These are phyloP conservation scores for Oryza glaberrima DNA, from an alignment of 176 grass and related monocot genomes.

Conservation along the genomic window DNA sequence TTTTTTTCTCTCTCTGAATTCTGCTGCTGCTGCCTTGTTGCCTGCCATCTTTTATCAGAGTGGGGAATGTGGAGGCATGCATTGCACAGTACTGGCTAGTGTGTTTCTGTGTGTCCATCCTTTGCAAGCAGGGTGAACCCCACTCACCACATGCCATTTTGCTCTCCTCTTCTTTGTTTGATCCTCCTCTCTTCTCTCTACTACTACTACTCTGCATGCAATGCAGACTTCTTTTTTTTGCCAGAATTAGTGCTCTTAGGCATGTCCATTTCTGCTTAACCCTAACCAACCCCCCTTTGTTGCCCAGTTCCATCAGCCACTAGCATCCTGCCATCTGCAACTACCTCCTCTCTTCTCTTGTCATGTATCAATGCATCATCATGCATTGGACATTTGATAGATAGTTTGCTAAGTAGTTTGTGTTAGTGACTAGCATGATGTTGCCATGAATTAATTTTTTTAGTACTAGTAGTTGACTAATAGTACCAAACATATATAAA, in stretches of 20 bases:
- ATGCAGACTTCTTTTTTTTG: constrained; percentile 36
- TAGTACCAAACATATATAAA: background rate
- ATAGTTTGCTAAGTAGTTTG: background rate
- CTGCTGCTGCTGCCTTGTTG: constrained; percentile 32
- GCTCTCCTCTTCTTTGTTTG: constrained; percentile 31
- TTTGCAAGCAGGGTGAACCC: constrained; percentile 54
- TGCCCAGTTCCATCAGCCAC: constrained; percentile 29
- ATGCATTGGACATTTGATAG: background rate
- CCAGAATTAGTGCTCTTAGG: constrained; percentile 63
- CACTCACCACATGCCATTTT: constrained; percentile 60
- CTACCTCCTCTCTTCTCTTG: constrained; percentile 30
- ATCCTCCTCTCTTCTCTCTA: background rate
- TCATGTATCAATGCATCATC: constrained; percentile 19
- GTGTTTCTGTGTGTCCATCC: constrained; percentile 50
- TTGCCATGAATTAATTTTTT: background rate
- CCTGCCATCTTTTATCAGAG: constrained; percentile 78
- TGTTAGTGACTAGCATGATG: background rate
- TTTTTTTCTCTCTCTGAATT: background rate
- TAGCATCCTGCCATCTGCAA: constrained; percentile 42
- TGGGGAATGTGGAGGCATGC: constrained; percentile 86
- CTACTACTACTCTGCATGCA: constrained; percentile 15
- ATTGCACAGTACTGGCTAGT: constrained; percentile 53
- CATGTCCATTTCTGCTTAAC: constrained; percentile 66
- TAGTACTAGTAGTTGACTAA: background rate
- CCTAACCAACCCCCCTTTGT: constrained; percentile 5